A percentile compares a stretch with the other conserved stretches of the same genome.
These are phyloP conservation scores for Ligustrum vulgare DNA, from an alignment of 257 asterid species.

Conservation along the genomic window DNA sequence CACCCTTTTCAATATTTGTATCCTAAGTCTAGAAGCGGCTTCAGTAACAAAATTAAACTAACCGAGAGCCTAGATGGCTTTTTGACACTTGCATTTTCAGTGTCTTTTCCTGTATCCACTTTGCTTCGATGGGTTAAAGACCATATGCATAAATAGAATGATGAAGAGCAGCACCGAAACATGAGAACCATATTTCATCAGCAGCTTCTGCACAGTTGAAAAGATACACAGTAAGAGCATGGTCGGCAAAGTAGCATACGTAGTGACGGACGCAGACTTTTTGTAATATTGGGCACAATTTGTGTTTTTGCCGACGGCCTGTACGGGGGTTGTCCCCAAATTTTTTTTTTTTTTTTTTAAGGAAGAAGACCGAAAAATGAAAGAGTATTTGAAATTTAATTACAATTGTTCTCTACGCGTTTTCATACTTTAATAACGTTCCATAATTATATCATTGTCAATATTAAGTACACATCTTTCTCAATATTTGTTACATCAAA, in stretches of 20 bases:
- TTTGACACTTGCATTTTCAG: conserved; percentile 18
- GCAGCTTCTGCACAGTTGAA: conserved; percentile 46
- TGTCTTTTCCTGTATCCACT: conserved; percentile 31
- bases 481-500: too few species aligned
- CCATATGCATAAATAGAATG: conserved; percentile 33
- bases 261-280: too few species aligned
- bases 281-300: too few species aligned
- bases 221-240: neutral
- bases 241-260: neutral
- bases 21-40: neutral
- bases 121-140: conserved; percentile 33
- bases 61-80: neutral
- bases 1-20: neutral
- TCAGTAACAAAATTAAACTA: neutral
- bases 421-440: too few species aligned
- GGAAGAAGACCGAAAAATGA: too few species aligned
- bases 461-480: too few species aligned
- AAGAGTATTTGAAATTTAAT: too few species aligned
- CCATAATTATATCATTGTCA: too few species aligned
- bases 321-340: too few species aligned
- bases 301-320: too few species aligned
- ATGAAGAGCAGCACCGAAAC: conserved; percentile 44
- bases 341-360: too few species aligned
- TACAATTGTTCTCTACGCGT: too few species aligned
- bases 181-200: conserved; percentile 51